A percentile compares a stretch with the other conserved stretches of the same genome.
These are phyloP conservation scores for Coemansia sp. DNA, from an alignment of 192 early-diverging fungal genomes.

Conservation along the genomic window DNA sequence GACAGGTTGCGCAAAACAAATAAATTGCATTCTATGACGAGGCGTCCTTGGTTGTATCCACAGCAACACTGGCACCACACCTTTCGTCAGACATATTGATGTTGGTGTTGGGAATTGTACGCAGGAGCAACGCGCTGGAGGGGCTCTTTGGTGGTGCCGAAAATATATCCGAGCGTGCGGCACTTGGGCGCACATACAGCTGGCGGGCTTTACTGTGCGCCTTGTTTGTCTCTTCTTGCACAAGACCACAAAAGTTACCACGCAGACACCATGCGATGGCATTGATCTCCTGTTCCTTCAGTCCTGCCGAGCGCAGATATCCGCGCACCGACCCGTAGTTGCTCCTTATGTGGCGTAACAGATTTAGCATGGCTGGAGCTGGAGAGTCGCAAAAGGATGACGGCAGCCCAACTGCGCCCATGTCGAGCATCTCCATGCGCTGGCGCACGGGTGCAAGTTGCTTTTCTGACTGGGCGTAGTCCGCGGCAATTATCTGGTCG, in stretches of 20 bases:
- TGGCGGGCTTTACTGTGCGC: constrained; percentile 17
- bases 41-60: neutral
- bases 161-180: constrained; percentile 16
- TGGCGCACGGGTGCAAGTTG: constrained; percentile 47
- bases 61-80: neutral
- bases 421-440: constrained; percentile 54
- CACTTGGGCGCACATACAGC: constrained; percentile 21
- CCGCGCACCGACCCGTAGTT: constrained; percentile 48
- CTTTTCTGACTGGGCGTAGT: constrained; percentile 57
- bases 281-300: constrained; percentile 40
- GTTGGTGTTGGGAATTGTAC: too few species aligned
- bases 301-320: constrained; percentile 45
- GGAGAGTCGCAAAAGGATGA: constrained; percentile 55
- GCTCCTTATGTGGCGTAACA: constrained; percentile 32
- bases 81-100: neutral
- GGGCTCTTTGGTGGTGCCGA: constrained; percentile 1
- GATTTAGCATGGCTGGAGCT: constrained; percentile 48
- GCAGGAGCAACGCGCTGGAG: neutral
- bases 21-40: too few species aligned
- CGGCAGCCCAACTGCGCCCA: constrained; percentile 57
- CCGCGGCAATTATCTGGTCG: constrained; percentile 57
- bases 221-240: constrained; percentile 11
- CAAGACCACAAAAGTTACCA: constrained; percentile 50
- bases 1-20: too few species aligned
- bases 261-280: constrained; percentile 53